Evolutionary conservation across 345 rosid genomes (phyloP).

Genomic region (Syzygium jambos): DNA sequence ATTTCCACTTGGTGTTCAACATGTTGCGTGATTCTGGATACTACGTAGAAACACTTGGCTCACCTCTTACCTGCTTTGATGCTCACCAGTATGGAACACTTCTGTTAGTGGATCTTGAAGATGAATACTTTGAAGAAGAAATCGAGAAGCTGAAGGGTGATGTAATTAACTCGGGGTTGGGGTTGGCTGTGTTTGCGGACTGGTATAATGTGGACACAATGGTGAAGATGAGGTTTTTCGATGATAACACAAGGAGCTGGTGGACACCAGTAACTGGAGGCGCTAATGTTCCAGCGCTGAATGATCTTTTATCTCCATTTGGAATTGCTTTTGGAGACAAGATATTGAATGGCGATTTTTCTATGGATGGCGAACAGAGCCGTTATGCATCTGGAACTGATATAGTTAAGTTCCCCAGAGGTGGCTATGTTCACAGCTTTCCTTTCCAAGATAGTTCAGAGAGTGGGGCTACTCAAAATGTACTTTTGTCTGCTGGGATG

Average conservation of each 20-base stretch:
- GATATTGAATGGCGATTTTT: conserved; percentile 88
- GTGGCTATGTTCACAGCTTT: conserved; percentile 80
- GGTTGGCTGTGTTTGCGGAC: conserved; percentile 85
- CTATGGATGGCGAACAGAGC: conserved; percentile 89
- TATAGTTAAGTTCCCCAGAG: conserved; percentile 83
- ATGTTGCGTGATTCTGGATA: conserved; percentile 89
- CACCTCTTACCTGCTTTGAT: conserved; percentile 94
- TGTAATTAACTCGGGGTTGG: conserved; percentile 70
- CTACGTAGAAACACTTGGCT: conserved; percentile 92
- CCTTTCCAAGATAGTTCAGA: conserved; percentile 93
- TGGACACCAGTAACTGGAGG: conserved; percentile 99
- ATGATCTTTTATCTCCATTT: conserved; percentile 89
- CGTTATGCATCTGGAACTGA: conserved; percentile 98
- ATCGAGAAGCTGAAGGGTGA: conserved; percentile 82
- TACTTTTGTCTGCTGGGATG: conserved; percentile 24
- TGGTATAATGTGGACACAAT: conserved; percentile 97
- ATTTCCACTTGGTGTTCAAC: conserved; percentile 91
- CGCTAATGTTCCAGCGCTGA: conserved; percentile 89
- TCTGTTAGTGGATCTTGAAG: conserved; percentile 92
- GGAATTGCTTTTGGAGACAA: conserved; percentile 98
- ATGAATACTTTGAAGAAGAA: conserved; percentile 89
- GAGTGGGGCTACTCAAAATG: conserved; percentile 91
- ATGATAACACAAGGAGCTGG: conserved; percentile 96
- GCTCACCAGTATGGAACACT: conserved; percentile 92
- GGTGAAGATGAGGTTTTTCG: conserved; percentile 99